phyloP scores from a whole-genome alignment of 257 asterid genomes.

The Gardenia jasminoides region DNA sequence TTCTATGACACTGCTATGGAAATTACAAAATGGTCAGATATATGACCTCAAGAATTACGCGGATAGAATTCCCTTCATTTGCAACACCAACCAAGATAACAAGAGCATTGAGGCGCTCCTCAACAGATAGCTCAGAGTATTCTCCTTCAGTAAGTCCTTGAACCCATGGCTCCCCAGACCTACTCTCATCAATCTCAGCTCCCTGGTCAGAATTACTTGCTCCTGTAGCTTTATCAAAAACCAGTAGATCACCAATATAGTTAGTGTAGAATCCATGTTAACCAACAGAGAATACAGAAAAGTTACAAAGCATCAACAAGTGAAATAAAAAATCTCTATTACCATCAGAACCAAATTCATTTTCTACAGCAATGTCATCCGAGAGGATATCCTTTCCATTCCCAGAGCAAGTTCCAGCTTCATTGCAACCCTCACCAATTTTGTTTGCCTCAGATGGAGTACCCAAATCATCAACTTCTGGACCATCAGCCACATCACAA shows the following conservation, averaged over 20 bases:
- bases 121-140: slow-evolving; percentile 86
- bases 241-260: slow-evolving; percentile 22
- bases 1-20: not conserved
- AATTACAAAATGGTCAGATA: slow-evolving; percentile 4
- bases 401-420: slow-evolving; percentile 40
- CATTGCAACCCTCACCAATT: slow-evolving; percentile 37
- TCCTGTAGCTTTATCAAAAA: slow-evolving; percentile 40
- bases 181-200: slow-evolving; percentile 87
- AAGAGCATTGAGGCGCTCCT: slow-evolving; percentile 95
- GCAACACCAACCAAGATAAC: slow-evolving; percentile 83
- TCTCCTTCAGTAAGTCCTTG: slow-evolving; percentile 97
- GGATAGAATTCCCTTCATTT: slow-evolving; percentile 94
- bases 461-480: slow-evolving; percentile 77
- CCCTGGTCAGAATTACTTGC: slow-evolving; percentile 48
- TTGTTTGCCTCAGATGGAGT: slow-evolving; percentile 51
- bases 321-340: slow-evolving; percentile 19
- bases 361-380: slow-evolving; percentile 38
- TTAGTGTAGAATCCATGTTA: not conserved
- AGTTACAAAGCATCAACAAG: not conserved
- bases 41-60: slow-evolving; percentile 59
- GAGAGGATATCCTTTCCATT: slow-evolving; percentile 46
- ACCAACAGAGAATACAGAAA: slow-evolving; percentile 3
- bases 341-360: slow-evolving; percentile 49
- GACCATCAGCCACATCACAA: slow-evolving; percentile 77
- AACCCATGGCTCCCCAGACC: slow-evolving; percentile 88